Evolutionary conservation across 352 stramenopile genomes (phyloP), one percentile per base, ranked within the genome.

Genomic region (Ophiocytium majus): DNA sequence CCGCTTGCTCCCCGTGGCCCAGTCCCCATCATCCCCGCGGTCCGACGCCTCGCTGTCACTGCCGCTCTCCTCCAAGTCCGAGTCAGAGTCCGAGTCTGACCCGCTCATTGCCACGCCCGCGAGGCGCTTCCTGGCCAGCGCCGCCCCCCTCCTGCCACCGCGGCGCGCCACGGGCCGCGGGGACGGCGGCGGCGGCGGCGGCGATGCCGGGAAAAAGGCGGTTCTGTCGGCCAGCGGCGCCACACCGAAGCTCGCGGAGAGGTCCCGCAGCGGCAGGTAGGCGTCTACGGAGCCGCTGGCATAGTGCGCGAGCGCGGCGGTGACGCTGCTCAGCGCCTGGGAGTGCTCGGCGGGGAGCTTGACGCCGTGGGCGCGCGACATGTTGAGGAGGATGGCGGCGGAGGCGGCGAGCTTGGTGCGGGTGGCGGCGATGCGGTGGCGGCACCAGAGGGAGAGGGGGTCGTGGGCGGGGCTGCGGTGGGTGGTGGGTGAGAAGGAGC

Each of bases 401-500:
- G 43, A 57, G 43, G 43, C 5, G 5, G 43, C 43, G 5, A 57
- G 43, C 5, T 57, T 14, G 14, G 5, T 57, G 5, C 14, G 43
- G 43, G 5, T 57, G 5, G 43, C 14, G 43, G 63, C 31, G 35
- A 57, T 71, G 0, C 28, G n/a, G 34, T 64, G 50, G 50, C 64
- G 10, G 76, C 14, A 10, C 5, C 19, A 36, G 23, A 34, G 34
- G 37, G 9, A 50, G 81, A 84, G 49, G 75, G 17, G 17, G n/a
- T n/a, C n/a, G 17, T 19, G 31, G 31, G 36, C 49, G 79, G 9
- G 63, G 34, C 33, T 32, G 32, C 63, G 1, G 32, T 5, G 9
- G 35, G 79, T 28, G 50, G n/a, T 57, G 79, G 31, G 32, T 43
- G 32, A 50, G 10, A 82, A 50, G 79, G 75, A 32, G 31, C 28